Base-by-base conservation (phyloP, 2,329 filamentous ascomycete genomes). In the Whalleya microplaca region DNA sequence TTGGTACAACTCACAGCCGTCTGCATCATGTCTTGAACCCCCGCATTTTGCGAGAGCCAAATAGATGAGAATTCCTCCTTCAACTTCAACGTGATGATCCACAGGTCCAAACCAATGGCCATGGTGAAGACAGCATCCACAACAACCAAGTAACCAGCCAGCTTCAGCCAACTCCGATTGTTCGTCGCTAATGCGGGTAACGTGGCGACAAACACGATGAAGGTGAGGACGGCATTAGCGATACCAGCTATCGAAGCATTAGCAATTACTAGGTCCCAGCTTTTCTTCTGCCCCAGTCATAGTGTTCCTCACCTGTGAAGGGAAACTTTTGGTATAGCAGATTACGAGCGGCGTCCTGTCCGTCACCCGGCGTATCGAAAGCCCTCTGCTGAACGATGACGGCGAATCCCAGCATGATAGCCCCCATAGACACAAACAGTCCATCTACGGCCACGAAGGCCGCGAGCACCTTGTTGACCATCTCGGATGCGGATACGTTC, bases 71-170 rank as follows among this genome's bases (percentile, higher is more conserved):
- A 84, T 59, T 84, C 83, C 40, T 80, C 79, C 68, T 88, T 84
- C 45, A 87, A 87, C 65, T 80, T 82, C 64, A 95, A 76, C 2
- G 91, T 94, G 66, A 87, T 77, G 68, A 92, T 83, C 91, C 89
- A 92, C 60, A 91, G 78, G 60, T 81, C 80, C 46, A 91, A 75
- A 44, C 89, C 89, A 37, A 91, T 75, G 53, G 83, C 74, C 68
- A 91, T 74, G 19, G 84, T 89, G 73, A 89, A 88, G 49, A 89
- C 55, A 1, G 77, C 82, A 69, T 82, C 86, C 42, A 85, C 53
- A n/a, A 84, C 78, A 41, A 88, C 75, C 69, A 90, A 72, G 75
- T 85, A 89, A 47, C 84, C 86, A 55, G 87, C 84, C 16, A 87
- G 60, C 72, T 91, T 91, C 66, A 94, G 80, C 84, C 87, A 90